A percentile compares a stretch with the other conserved stretches of the same genome.
These are phyloP conservation scores for Pistacia vera DNA, from an alignment of 345 rosid species.

Conservation along the genomic window DNA sequence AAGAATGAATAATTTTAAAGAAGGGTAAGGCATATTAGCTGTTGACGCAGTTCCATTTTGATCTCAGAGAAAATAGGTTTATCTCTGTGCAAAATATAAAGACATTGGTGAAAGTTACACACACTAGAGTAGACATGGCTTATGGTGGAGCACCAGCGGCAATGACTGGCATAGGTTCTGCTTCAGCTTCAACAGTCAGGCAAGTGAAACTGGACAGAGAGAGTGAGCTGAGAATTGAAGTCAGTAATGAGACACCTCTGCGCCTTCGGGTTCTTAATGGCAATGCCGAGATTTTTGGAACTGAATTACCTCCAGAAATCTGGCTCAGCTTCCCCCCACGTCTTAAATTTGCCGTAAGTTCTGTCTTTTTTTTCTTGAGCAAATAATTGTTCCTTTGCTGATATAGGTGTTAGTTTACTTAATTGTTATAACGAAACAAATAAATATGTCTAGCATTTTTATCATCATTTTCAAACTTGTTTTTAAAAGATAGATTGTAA, in stretches of 20 bases:
- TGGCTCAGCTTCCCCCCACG: conserved; percentile 92
- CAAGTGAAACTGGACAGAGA: conserved; percentile 87
- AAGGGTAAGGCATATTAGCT: not conserved
- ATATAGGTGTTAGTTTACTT: not conserved
- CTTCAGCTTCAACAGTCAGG: conserved; percentile 45
- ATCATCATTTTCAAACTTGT: no score
- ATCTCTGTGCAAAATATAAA: not conserved
- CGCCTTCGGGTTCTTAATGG: conserved; percentile 78
- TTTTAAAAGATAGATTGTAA: no score
- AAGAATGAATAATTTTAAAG: no score
- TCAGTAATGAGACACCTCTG: conserved; percentile 67
- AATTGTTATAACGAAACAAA: not conserved
- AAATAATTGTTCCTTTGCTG: not conserved
- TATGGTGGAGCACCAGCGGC: conserved; percentile 7
- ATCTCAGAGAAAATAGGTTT: not conserved
- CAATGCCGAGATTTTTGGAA: conserved; percentile 86
- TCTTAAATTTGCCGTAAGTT: conserved; percentile 73
- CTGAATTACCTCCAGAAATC: conserved; percentile 84
- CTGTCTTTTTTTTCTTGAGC: not conserved
- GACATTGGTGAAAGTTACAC: not conserved
- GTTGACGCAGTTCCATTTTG: no score
- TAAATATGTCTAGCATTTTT: not conserved
- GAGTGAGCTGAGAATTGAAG: conserved; percentile 89
- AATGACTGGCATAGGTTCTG: conserved; percentile 14
- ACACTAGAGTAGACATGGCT: conserved; percentile 11